Conservation (phyloP, 2,329 filamentous ascomycete genomes). For the Penicillium thymicola region DNA sequence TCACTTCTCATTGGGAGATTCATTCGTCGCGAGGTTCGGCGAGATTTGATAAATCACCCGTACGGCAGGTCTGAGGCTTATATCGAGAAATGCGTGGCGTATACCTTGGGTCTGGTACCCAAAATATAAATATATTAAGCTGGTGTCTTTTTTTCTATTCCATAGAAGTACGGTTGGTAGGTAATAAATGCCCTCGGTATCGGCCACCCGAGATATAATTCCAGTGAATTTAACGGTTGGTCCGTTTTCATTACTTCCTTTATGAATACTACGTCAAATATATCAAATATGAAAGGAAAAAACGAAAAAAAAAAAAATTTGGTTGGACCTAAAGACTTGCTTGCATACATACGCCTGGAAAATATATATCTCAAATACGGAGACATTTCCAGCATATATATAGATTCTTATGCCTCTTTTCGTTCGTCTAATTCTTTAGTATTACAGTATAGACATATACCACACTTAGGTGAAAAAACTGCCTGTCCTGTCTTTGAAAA, state of each 20-base stretch:
- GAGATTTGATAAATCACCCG: slow-evolving; percentile 16
- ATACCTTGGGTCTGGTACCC: background rate
- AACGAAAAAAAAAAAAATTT: too few relatives aligned
- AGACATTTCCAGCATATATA: background rate
- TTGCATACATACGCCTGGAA: too few relatives aligned
- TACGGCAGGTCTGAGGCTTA: slow-evolving; percentile 7
- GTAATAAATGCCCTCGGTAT: background rate
- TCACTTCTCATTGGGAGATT: slow-evolving; percentile 26
- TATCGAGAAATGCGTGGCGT: background rate
- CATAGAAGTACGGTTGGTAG: background rate
- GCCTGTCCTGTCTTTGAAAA: background rate
- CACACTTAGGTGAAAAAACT: background rate
- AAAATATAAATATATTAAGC: background rate
- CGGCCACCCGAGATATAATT: background rate
- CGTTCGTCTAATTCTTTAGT: too few relatives aligned
- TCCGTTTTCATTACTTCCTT: background rate
- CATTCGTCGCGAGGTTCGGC: slow-evolving; percentile 23
- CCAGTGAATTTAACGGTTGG: background rate
- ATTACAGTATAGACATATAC: background rate
- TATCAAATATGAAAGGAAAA: background rate
- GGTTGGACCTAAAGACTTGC: too few relatives aligned
- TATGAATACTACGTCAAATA: rapidly evolving
- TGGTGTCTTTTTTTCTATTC: background rate
- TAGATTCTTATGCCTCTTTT: rapidly evolving
- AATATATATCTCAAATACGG: background rate